Base-by-base conservation (phyloP, 2,329 filamentous ascomycete species). In the Aspergillus puulaauensis region DNA sequence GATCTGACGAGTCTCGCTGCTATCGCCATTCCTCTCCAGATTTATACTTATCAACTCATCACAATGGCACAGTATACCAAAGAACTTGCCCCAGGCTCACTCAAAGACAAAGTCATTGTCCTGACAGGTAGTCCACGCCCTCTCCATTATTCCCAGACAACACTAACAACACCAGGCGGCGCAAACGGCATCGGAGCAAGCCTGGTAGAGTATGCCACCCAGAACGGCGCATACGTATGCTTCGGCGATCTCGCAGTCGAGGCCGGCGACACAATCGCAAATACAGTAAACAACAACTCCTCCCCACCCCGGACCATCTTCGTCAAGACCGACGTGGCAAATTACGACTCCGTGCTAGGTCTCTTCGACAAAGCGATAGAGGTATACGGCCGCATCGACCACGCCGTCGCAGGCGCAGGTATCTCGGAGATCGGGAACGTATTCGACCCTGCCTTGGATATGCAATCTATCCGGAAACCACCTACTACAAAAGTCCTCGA, bases 381-480 rank as follows among this genome's bases (percentile, higher is more conserved):
- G 6, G 72, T 69, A 15, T 78, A 79, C 58, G 77, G 77, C 3
- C 70, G 69, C 5, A 73, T 83, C 19, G 80, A 83, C 57, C 76
- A 80, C 58, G 80, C 79, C 6, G 73, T 82, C 21, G 77, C 76
- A 3, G 78, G 75, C 27, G 81, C 81, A 0, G 81, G 78, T 0
- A 75, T 80, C 5, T 70, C 71, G n/a, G 80, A 82, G 59, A 70
- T 73, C 7, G 71, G 70, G 19, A 76, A 78, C 43, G 78, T 75
- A 68, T 80, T 80, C 54, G 79, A 80, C 48, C 73, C 75, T 1
- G 66, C 68, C 1, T 65, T 82, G 37, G 77, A 73, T 4, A 62
- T 81, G n/a, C 73, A 79, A 43, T 76, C 69, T 8, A 73, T 83
- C n/a, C 70, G 73, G 24, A 63, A 75, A 61, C 69, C 68, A 1